Evolutionary conservation across 2,329 filamentous ascomycete genomes (phyloP).

Genomic region (Pyricularia grisea): DNA sequence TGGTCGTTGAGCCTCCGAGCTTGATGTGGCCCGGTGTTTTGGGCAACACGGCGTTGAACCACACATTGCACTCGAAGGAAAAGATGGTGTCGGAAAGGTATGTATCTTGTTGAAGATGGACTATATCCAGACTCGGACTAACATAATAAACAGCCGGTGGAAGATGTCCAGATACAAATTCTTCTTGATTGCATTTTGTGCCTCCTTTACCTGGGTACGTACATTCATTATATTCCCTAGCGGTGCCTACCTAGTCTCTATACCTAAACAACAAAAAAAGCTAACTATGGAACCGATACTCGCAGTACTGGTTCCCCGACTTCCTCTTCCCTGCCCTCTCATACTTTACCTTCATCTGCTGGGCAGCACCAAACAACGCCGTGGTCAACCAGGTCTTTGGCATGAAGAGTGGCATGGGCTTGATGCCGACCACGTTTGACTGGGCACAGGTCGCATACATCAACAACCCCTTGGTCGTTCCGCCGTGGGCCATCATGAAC

Average conservation of each 20-base stretch:
- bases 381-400: slow-evolving; percentile 58
- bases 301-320: slow-evolving; percentile 46
- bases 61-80: slow-evolving; percentile 27
- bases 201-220: slow-evolving; percentile 38
- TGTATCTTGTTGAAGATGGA: background rate
- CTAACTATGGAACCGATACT: slow-evolving; percentile 16
- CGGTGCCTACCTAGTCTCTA: background rate
- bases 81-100: slow-evolving; percentile 11
- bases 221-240: slow-evolving; percentile 7
- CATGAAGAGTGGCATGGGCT: slow-evolving; percentile 47
- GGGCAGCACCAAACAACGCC: slow-evolving; percentile 52
- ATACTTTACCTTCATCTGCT: slow-evolving; percentile 51
- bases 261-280: too few relatives aligned
- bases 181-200: slow-evolving; percentile 37
- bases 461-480: slow-evolving; percentile 28
- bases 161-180: slow-evolving; percentile 31
- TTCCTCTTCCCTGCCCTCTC: slow-evolving; percentile 54
- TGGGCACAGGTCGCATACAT: slow-evolving; percentile 53
- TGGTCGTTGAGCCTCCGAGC: slow-evolving; percentile 33
- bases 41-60: slow-evolving; percentile 35
- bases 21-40: slow-evolving; percentile 45
- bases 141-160: slow-evolving; percentile 20
- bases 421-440: slow-evolving; percentile 57
- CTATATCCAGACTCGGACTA: background rate
- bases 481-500: slow-evolving; percentile 36